A percentile compares a stretch with the other conserved stretches of the same genome.
Conservation (phyloP, 2,329 filamentous ascomycete species). For the Achaetomium macrosporum region DNA sequence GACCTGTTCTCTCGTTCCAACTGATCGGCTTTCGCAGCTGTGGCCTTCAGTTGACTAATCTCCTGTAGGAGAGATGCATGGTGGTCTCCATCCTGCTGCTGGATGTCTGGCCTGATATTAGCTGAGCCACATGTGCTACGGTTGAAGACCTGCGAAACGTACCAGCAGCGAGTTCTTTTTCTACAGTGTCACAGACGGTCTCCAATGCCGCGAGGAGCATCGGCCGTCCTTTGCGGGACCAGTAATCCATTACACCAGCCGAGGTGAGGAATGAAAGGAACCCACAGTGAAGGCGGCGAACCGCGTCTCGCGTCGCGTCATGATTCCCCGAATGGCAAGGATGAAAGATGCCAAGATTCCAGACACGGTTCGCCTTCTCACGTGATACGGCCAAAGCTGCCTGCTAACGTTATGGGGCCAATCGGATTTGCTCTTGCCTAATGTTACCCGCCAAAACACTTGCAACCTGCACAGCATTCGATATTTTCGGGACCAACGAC, state of each 20-base stretch:
- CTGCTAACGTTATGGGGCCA: not conserved
- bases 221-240: constrained; percentile 15
- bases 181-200: constrained; percentile 20
- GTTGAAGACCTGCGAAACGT: not conserved
- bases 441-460: too few species aligned
- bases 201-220: constrained; percentile 21
- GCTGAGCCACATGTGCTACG: not conserved
- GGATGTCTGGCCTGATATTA: constrained; percentile 22
- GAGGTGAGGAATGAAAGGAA: not conserved
- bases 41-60: constrained; percentile 30
- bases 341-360: not conserved
- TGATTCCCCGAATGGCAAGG: too few species aligned
- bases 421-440: too few species aligned
- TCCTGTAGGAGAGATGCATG: constrained; percentile 30
- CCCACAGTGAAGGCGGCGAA: too few species aligned
- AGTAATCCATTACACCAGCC: constrained; percentile 17
- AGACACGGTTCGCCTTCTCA: constrained; percentile 1
- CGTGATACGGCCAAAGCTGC: not conserved
- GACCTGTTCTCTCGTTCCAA: constrained; percentile 40
- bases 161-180: constrained; percentile 18
- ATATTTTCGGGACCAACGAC: too few species aligned
- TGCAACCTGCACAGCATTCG: too few species aligned
- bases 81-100: constrained; percentile 19
- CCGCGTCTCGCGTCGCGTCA: not conserved
- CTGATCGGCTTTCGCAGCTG: constrained; percentile 29